These are phyloP conservation scores for Leccinum disarticulatum DNA, from an alignment of 768 basidiomycete species.

Conservation along the genomic window DNA sequence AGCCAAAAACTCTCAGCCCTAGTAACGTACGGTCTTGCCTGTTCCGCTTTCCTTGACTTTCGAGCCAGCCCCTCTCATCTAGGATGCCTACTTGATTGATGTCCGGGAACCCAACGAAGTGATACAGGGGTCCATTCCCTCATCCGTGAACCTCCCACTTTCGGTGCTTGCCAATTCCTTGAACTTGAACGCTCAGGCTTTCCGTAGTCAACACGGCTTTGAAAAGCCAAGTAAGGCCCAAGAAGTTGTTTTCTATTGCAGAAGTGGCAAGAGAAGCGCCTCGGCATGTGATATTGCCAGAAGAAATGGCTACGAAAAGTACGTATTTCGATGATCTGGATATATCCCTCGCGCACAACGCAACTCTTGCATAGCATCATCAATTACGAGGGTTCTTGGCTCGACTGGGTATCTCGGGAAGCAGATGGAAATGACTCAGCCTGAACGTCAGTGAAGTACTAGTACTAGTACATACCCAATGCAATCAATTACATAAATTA, in stretches of 20 bases:
- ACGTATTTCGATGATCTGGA: constrained; percentile 25
- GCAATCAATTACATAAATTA: not conserved
- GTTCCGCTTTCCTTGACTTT: not conserved
- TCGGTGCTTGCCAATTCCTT: constrained; percentile 71
- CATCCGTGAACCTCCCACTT: constrained; percentile 86
- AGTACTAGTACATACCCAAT: not conserved
- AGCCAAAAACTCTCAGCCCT: constrained; percentile 77
- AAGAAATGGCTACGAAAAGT: constrained; percentile 82
- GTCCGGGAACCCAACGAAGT: constrained; percentile 95
- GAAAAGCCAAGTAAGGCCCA: constrained; percentile 69
- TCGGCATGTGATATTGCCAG: constrained; percentile 81
- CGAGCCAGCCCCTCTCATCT: constrained; percentile 14
- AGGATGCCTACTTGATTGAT: constrained; percentile 78
- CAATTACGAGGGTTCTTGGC: constrained; percentile 87
- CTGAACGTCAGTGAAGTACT: constrained; percentile 7
- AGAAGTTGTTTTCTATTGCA: constrained; percentile 86
- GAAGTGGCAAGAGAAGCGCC: constrained; percentile 81
- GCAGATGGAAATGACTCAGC: constrained; percentile 37
- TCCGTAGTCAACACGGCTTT: constrained; percentile 67
- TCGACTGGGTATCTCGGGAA: constrained; percentile 74
- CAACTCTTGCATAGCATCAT: constrained; percentile 40
- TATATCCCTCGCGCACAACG: not conserved
- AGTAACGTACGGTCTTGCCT: constrained; percentile 44
- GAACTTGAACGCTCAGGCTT: constrained; percentile 51
- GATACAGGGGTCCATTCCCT: constrained; percentile 89